phyloP scores from a whole-genome alignment of 805 yeast genomes.

The Tetrapisispora phaffii region DNA sequence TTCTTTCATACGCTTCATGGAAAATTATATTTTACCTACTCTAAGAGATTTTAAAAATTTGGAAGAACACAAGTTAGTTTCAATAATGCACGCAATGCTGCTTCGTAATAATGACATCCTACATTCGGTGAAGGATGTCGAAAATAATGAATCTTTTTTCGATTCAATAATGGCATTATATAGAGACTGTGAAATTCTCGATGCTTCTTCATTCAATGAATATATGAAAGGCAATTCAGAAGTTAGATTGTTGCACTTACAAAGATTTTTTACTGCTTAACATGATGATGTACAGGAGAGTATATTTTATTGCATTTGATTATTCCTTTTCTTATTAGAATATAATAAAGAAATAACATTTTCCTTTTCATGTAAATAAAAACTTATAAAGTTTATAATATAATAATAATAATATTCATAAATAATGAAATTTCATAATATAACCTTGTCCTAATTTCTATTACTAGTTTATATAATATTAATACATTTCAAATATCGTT shows the following conservation, averaged over 20 bases:
- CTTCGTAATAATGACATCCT: background rate
- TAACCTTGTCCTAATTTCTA: background rate
- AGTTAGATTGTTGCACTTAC: background rate
- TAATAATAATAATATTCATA: too few species aligned
- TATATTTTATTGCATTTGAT: background rate
- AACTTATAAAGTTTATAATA: background rate
- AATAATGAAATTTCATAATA: too few species aligned
- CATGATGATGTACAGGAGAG: background rate
- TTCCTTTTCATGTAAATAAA: background rate
- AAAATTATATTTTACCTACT: background rate
- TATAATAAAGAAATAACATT: background rate
- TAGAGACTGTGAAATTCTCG: background rate
- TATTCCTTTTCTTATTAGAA: too few species aligned
- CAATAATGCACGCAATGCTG: background rate
- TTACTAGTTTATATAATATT: too few species aligned
- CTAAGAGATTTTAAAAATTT: background rate
- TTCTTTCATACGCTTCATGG: background rate
- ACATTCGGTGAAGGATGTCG: background rate
- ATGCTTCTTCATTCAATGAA: background rate
- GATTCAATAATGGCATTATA: background rate
- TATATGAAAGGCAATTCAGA: background rate
- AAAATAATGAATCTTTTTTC: background rate
- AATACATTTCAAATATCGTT: background rate
- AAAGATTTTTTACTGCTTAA: background rate
- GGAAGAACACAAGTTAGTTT: background rate